Evolutionary conservation across 176 grass and related monocot species (phyloP).

Genomic region (Bonia amplexicaulis): DNA sequence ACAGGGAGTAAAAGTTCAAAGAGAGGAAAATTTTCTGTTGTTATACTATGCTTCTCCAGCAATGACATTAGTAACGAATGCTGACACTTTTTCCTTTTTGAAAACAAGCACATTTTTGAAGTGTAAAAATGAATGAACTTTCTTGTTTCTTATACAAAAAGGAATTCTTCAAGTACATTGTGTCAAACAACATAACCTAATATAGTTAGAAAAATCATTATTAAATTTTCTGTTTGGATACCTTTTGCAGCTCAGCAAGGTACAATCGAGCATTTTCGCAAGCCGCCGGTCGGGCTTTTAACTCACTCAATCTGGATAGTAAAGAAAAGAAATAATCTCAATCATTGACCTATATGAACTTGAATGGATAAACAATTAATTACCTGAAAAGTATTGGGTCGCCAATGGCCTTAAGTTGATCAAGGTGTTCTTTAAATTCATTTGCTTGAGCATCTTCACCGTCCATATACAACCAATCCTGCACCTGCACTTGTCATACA

Average conservation of each 20-base stretch:
- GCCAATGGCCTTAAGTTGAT: constrained; percentile 79
- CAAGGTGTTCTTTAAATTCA: constrained; percentile 84
- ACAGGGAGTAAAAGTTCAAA: not conserved
- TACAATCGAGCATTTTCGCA: constrained; percentile 73
- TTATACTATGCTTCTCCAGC: not conserved
- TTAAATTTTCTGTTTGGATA: not conserved
- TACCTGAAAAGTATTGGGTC: constrained; percentile 98
- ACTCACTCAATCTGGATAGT: constrained; percentile 68
- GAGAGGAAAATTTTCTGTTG: not conserved
- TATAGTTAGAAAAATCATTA: not conserved
- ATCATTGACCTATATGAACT: not conserved
- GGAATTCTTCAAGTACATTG: not conserved
- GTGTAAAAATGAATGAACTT: not conserved
- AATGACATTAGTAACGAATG: not conserved
- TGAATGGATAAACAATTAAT: constrained; percentile 4
- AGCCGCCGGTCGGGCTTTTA: constrained; percentile 68
- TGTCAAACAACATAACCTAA: not conserved
- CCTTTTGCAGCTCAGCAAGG: constrained; percentile 75
- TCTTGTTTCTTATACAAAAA: not conserved
- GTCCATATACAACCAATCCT: constrained; percentile 99
- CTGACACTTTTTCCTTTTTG: not conserved
- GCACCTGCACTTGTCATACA: constrained; percentile 55
- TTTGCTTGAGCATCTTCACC: constrained; percentile 91
- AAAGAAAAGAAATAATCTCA: constrained; percentile 17
- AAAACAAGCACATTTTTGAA: not conserved